Evolutionary conservation across 805 yeast species (phyloP), one percentile per base, ranked within the genome.

Genomic region (Candida chauliodis): DNA sequence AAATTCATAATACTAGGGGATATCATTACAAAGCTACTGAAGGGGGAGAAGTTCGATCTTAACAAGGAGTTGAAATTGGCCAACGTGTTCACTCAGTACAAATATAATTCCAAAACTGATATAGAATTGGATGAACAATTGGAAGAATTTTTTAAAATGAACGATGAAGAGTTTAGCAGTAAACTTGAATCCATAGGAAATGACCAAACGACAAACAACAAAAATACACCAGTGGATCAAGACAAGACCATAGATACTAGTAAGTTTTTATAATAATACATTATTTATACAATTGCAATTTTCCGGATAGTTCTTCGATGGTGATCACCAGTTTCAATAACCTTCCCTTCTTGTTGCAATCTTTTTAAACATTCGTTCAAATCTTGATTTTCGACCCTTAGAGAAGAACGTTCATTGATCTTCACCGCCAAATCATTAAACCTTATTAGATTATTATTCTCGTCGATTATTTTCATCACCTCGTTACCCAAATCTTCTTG

Each of bases 401-500:
- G 73, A 8, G 78, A 71, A 18, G 79, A 68, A 49, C 76, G 79
- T 38, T 84, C 95, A 53, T 84, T 84, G 46, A 87, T 63, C 47
- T 66, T 73, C 30, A 75, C 68, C 22, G 78, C 63, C 48, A 89
- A 63, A 13, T 78, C 84, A 35, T 72, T 72, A 51, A 78, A 83
- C 17, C 78, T 56, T 31, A 85, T 73, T 10, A 75, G 61, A 16
- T 73, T 69, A 20, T 61, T 56, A 18, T 66, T 62, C 22, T 69
- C 75, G 22, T 76, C 79, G 10, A 88, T 58, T 27, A 79, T 61
- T 19, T 64, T 61, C 44, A 81, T 50, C 4, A 89, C 66, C 45
- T 77, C 85, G 42, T 78, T 75, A 10, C 77, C 70, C 46, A 86
- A 67, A 54, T 85, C 95, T 47, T 83, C 87, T 49, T 79, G 82